Evolutionary conservation across 192 early-diverging fungal genomes (phyloP), one percentile per base, ranked within the genome.

Genomic region (Coemansia brasiliensis): DNA sequence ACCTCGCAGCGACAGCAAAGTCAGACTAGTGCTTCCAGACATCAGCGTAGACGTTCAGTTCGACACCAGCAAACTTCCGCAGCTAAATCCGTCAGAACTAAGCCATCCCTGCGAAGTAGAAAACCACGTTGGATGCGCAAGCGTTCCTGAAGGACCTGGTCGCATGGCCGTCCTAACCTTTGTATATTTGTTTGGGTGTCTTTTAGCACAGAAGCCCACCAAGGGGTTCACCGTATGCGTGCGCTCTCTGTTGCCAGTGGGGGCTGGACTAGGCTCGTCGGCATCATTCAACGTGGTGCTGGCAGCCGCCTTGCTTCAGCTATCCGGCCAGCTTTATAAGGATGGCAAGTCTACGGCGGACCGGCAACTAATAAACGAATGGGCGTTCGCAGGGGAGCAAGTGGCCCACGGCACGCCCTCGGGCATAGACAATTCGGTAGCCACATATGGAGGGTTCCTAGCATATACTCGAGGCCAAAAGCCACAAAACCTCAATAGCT

Each of bases 341-440:
- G 20, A 57, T 59, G 55, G 59, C 32, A 48, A 24, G 54, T 15
- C 55, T 0, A 61, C 55, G 25, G 42, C 55, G 10, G 71, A 72
- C 32, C 53, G 74, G 38, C 66, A 84, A 20, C 54, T 83, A 50
- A 84, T 98, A 45, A 97, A 99, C 56, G 67, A 78, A n/a, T 96
- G 93, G 89, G 93, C 94, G 5, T 96, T 91, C 65, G 82, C 83
- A 50, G 88, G 92, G 2, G 97, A 99, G 68, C 89, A 94, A 68
- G 90, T 99, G 9, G 89, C 95, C 12, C 97, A 99, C 61, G 94
- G 94, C 8, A 93, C 89, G 26, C 94, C 95, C 5, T 94, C 91
- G 21, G 97, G 97, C 1, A 84, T 99, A 11, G 97, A 99, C 64
- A 99, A 99, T 65, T 80, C 93, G 16, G 83, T 98, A 8, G 83